A percentile compares a stretch with the other conserved stretches of the same genome.
Conservation (phyloP, 768 basidiomycete genomes). For the Pleurotus ostreatus region DNA sequence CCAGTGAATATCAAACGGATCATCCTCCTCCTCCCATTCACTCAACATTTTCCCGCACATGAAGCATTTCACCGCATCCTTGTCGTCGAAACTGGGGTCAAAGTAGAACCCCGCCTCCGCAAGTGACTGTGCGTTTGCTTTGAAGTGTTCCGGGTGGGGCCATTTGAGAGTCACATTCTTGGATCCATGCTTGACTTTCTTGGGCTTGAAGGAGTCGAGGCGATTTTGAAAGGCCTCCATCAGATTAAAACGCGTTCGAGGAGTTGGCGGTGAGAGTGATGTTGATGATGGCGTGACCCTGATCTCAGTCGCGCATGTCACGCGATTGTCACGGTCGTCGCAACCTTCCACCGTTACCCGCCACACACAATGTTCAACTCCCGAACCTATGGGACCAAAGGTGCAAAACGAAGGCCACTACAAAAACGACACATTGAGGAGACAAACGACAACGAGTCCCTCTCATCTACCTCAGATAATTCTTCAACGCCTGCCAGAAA, state of each 20-base stretch:
- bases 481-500: background rate
- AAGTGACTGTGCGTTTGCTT: slow-evolving; percentile 69
- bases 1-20: slow-evolving; percentile 83
- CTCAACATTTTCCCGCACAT: slow-evolving; percentile 77
- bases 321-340: slow-evolving; percentile 20
- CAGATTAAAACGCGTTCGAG: too few relatives aligned
- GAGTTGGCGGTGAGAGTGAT: too few relatives aligned
- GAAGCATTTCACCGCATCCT: slow-evolving; percentile 80
- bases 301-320: slow-evolving; percentile 24
- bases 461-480: background rate
- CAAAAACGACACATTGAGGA: background rate
- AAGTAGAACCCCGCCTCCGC: slow-evolving; percentile 92
- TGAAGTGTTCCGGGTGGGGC: slow-evolving; percentile 66
- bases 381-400: slow-evolving; percentile 28
- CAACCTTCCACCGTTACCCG: slow-evolving; percentile 7
- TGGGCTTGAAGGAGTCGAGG: slow-evolving; percentile 68
- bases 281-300: background rate
- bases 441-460: too few relatives aligned
- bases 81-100: slow-evolving; percentile 60
- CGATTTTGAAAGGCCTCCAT: slow-evolving; percentile 59
- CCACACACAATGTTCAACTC: slow-evolving; percentile 18
- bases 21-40: slow-evolving; percentile 83
- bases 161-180: slow-evolving; percentile 50
- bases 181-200: slow-evolving; percentile 43
- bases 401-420: background rate